Evolutionary conservation across 2,329 filamentous ascomycete species (phyloP).

Genomic region (Calonectria ilicicola): DNA sequence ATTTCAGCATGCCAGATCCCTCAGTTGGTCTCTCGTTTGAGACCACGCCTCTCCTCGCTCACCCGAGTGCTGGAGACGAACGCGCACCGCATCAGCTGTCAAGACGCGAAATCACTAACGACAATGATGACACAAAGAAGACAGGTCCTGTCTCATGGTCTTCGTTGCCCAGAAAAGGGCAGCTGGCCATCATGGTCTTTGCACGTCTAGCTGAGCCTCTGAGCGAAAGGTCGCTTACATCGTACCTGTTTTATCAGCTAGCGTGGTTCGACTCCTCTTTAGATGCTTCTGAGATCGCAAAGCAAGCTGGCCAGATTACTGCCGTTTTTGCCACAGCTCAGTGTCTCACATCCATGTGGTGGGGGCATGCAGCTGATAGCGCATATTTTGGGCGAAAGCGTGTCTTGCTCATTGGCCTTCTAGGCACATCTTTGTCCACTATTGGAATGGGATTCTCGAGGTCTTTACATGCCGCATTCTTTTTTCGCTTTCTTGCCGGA

Average conservation of each 20-base stretch:
- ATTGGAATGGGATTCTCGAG: conserved; percentile 30
- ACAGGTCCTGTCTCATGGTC: not conserved
- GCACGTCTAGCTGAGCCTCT: conserved; percentile 43
- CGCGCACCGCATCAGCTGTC: not conserved
- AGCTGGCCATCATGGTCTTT: conserved; percentile 42
- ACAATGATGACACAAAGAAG: not conserved
- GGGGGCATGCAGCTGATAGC: conserved; percentile 32
- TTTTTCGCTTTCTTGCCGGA: conserved; percentile 34
- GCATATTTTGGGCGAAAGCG: conserved; percentile 31
- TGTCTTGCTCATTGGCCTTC: conserved; percentile 33
- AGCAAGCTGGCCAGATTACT: conserved; percentile 33
- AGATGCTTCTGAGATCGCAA: conserved; percentile 24
- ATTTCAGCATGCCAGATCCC: not conserved
- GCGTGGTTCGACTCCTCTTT: conserved; percentile 9
- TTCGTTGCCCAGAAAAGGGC: conserved; percentile 39
- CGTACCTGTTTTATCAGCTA: conserved; percentile 36
- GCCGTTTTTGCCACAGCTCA: conserved; percentile 36
- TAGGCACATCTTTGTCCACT: conserved; percentile 22
- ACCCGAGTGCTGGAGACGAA: not conserved
- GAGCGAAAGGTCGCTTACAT: conserved; percentile 37
- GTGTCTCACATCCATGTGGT: conserved; percentile 33
- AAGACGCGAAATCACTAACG: not conserved
- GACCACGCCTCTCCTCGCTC: not conserved
- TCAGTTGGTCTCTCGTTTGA: not conserved
- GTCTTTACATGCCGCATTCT: conserved; percentile 20